phyloP scores from a whole-genome alignment of 1,284 basidiomycete genomes.

The Phylloporus gajari region DNA sequence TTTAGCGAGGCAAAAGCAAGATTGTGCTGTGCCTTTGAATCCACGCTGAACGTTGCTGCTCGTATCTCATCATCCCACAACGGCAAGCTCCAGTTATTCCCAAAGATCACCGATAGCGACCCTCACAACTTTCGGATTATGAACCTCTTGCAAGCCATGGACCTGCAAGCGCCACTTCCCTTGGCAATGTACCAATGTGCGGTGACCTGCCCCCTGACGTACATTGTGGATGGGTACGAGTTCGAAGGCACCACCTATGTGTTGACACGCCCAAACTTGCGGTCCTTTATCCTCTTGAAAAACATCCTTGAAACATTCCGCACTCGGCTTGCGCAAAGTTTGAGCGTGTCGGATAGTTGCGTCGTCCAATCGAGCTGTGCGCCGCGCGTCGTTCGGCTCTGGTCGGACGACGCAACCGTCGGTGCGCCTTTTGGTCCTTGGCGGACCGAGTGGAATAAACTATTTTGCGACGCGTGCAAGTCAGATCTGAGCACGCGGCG shows the following conservation, averaged over 20 bases:
- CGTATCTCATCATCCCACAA: conserved; percentile 12
- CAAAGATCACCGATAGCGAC: conserved; percentile 15
- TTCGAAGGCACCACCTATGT: background rate
- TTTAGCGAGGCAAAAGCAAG: conserved; percentile 21
- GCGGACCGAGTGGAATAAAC: conserved; percentile 26
- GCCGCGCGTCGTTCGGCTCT: conserved; percentile 13
- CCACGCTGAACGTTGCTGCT: conserved; percentile 12
- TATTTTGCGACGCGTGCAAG: conserved; percentile 25
- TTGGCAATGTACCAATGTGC: conserved; percentile 27
- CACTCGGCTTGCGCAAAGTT: conserved; percentile 1
- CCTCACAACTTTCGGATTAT: conserved; percentile 32
- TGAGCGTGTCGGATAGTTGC: conserved; percentile 11
- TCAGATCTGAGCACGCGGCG: conserved; percentile 7
- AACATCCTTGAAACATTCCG: conserved; percentile 10
- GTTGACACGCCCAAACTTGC: conserved; percentile 19
- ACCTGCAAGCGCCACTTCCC: conserved; percentile 22
- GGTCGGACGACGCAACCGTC: conserved; percentile 6
- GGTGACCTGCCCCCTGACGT: conserved; percentile 1
- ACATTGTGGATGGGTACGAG: conserved; percentile 26
- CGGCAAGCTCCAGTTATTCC: conserved; percentile 7
- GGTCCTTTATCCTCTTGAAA: conserved; percentile 19
- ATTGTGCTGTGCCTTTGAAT: conserved; percentile 14
- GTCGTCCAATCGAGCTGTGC: conserved; percentile 15
- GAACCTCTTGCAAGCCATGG: conserved; percentile 29
- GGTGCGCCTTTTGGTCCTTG: conserved; percentile 26